Conservation (phyloP, 2,329 filamentous ascomycete genomes). For the Talaromyces sp. region DNA sequence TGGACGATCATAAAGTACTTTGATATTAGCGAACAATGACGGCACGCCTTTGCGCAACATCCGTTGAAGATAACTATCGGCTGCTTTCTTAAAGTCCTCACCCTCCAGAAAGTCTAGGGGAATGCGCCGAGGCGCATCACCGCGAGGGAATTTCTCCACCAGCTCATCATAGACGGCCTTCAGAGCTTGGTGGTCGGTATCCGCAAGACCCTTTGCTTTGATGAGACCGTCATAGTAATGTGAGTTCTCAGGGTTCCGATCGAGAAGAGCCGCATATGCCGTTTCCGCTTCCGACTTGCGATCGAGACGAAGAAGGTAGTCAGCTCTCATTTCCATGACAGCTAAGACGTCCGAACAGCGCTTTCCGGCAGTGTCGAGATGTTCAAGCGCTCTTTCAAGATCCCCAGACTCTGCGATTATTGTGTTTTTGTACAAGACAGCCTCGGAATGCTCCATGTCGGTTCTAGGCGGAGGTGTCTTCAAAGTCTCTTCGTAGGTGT, state of each 20-base stretch:
- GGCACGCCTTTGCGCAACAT: slow-evolving; percentile 93
- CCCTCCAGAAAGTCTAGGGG: slow-evolving; percentile 86
- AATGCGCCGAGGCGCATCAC: slow-evolving; percentile 79
- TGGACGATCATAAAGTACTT: slow-evolving; percentile 78
- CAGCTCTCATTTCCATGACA: slow-evolving; percentile 78
- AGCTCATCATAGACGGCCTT: slow-evolving; percentile 80
- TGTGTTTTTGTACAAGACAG: slow-evolving; percentile 88
- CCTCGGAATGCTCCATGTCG: slow-evolving; percentile 91
- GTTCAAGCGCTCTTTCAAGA: slow-evolving; percentile 75
- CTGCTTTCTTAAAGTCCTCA: slow-evolving; percentile 74
- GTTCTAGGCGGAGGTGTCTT: slow-evolving; percentile 72
- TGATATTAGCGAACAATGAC: slow-evolving; percentile 94
- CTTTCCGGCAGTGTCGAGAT: slow-evolving; percentile 75
- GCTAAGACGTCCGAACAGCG: slow-evolving; percentile 77
- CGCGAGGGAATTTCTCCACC: slow-evolving; percentile 73
- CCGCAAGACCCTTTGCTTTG: slow-evolving; percentile 62
- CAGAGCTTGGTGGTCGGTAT: slow-evolving; percentile 59
- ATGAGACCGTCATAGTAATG: slow-evolving; percentile 80
- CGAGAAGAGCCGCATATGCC: slow-evolving; percentile 75
- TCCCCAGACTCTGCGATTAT: slow-evolving; percentile 91
- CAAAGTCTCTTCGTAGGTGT: slow-evolving; percentile 88
- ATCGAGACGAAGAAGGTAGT: slow-evolving; percentile 76
- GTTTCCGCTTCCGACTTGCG: slow-evolving; percentile 75
- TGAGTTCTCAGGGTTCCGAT: slow-evolving; percentile 83
- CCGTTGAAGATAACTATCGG: slow-evolving; percentile 71